Conservation (phyloP, 2,329 filamentous ascomycete genomes). For the Neofusicoccum kwambonambiense region DNA sequence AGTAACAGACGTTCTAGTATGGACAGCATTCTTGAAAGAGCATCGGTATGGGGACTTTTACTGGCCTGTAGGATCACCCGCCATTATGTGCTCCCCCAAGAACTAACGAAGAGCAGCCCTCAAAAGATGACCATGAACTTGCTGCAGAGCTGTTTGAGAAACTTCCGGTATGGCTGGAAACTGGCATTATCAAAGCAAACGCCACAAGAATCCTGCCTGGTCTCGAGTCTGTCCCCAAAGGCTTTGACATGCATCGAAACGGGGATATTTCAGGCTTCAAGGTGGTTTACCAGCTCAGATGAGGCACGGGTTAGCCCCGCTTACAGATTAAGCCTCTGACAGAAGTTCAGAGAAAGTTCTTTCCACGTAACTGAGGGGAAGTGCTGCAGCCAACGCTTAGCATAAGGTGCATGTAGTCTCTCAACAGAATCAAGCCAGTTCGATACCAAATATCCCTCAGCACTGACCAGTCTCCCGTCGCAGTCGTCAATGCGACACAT, state of each 20-base stretch:
- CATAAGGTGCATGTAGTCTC: too few species aligned
- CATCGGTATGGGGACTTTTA: conserved; percentile 36
- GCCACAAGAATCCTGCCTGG: conserved; percentile 30
- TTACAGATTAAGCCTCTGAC: too few species aligned
- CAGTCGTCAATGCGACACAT: too few species aligned
- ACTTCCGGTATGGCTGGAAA: conserved; percentile 35
- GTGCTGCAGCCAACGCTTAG: too few species aligned
- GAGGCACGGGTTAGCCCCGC: too few species aligned
- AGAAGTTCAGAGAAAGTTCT: too few species aligned
- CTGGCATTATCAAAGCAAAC: conserved; percentile 39
- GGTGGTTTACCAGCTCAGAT: conserved; percentile 35
- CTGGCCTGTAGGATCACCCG: conserved; percentile 36
- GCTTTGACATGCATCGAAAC: conserved; percentile 41
- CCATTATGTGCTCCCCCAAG: neutral
- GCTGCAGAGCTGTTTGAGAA: conserved; percentile 39
- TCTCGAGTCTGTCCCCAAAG: conserved; percentile 32
- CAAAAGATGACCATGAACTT: conserved; percentile 38
- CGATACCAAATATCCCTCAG: too few species aligned
- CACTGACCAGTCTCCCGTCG: too few species aligned
- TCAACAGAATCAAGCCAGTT: too few species aligned
- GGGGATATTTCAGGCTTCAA: conserved; percentile 42
- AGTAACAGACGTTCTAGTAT: conserved; percentile 46
- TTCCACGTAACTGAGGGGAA: too few species aligned
- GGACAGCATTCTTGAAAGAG: conserved; percentile 44
- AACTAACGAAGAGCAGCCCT: conserved; percentile 26